A percentile compares a stretch with the other conserved stretches of the same genome.
phyloP scores from a whole-genome alignment of 176 grass and related monocot species.

The Oryza brachyantha region DNA sequence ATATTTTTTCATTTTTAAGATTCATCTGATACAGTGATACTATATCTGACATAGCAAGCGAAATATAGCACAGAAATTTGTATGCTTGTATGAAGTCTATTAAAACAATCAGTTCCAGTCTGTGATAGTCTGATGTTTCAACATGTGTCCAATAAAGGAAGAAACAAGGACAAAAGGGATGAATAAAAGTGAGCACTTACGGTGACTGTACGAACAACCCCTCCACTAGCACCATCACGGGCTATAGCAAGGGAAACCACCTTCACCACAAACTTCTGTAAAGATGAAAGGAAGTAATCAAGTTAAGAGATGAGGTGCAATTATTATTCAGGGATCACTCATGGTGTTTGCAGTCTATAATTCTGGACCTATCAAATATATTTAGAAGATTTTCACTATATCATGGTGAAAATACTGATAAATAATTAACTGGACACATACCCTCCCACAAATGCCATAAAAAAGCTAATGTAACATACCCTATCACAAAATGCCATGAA shows the following conservation, averaged over 20 bases:
- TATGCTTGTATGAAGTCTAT: background rate
- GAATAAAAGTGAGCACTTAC: conserved; percentile 1
- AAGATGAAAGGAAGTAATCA: conserved; percentile 11
- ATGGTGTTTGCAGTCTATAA: background rate
- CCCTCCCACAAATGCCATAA: background rate
- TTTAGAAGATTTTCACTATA: background rate
- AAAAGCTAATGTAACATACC: background rate
- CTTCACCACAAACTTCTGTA: conserved; percentile 89
- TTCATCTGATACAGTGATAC: background rate
- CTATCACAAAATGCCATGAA: background rate
- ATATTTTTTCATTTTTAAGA: background rate
- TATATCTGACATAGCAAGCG: background rate
- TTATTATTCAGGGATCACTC: background rate
- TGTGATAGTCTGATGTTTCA: background rate
- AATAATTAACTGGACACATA: background rate
- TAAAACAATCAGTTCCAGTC: no score
- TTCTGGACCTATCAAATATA: background rate
- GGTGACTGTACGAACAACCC: conserved; percentile 53
- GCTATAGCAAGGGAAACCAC: conserved; percentile 86
- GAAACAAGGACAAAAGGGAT: background rate
- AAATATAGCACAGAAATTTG: background rate
- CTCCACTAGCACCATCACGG: conserved; percentile 87
- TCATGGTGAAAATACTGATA: background rate
- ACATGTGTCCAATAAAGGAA: background rate
- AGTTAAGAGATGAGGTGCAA: conserved; percentile 20